phyloP scores from a whole-genome alignment of 2,329 filamentous ascomycete species.

The Magnaporthiopsis incrustans region DNA sequence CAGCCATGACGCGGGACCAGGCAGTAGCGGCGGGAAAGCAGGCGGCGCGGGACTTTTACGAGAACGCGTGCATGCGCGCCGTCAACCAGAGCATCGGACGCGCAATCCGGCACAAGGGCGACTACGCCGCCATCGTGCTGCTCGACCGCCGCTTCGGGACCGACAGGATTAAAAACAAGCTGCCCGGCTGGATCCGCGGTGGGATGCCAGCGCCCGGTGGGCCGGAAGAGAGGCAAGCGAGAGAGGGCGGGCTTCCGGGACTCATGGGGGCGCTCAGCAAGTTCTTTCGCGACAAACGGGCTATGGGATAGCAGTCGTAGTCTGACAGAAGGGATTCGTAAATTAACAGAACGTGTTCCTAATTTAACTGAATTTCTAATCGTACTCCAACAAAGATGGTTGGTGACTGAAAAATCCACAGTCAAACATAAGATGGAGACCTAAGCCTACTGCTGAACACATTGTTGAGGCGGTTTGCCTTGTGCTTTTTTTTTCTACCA shows the following conservation, averaged over 20 bases:
- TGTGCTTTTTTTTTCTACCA: too few species aligned
- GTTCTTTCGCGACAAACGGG: constrained; percentile 50
- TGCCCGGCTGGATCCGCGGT: constrained; percentile 81
- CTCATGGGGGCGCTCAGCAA: constrained; percentile 49
- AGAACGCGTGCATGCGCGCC: constrained; percentile 92
- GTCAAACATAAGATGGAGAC: too few species aligned
- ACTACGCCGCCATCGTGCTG: constrained; percentile 87
- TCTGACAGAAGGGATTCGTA: too few species aligned
- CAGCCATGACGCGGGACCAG: constrained; percentile 15
- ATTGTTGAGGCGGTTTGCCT: too few species aligned
- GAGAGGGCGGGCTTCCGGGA: constrained; percentile 36
- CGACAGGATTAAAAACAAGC: constrained; percentile 64
- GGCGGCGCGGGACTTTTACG: constrained; percentile 71
- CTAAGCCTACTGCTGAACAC: too few species aligned
- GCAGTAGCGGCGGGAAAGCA: constrained; percentile 37
- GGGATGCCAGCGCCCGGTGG: constrained; percentile 42
- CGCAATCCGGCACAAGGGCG: constrained; percentile 77
- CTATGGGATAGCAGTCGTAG: too few species aligned
- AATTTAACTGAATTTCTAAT: too few species aligned
- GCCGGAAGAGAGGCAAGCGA: constrained; percentile 31
- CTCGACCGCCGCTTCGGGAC: constrained; percentile 74
- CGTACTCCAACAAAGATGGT: too few species aligned
- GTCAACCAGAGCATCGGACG: constrained; percentile 96
- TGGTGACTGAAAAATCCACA: neutral
- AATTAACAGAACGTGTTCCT: too few species aligned